phyloP scores from a whole-genome alignment of 225 moss, liverwort and hornwort genomes.

The Physcomitrellopsis africana region DNA sequence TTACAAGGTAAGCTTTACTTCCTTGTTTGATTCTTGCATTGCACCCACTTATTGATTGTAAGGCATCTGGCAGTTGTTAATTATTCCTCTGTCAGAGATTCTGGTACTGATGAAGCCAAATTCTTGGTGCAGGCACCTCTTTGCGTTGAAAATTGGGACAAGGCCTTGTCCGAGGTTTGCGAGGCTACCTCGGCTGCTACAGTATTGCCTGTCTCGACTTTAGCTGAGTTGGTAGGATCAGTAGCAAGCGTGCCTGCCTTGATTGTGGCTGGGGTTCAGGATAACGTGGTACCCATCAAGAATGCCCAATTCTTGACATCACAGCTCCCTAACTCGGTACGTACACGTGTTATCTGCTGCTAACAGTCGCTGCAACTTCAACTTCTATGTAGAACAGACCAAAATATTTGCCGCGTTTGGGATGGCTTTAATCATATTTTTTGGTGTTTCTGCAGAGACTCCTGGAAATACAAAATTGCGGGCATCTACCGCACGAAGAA shows the following conservation, averaged over 20 bases:
- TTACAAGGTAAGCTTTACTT: slow-evolving; percentile 48
- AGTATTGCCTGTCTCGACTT: slow-evolving; percentile 46
- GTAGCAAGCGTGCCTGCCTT: slow-evolving; percentile 51
- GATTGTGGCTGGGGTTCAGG: slow-evolving; percentile 54
- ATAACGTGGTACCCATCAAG: slow-evolving; percentile 48
- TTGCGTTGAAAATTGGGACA: slow-evolving; percentile 64
- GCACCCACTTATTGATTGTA: too few relatives aligned
- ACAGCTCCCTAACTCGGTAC: slow-evolving; percentile 61
- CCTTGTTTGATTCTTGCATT: not conserved
- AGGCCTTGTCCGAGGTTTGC: slow-evolving; percentile 57
- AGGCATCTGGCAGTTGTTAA: not conserved
- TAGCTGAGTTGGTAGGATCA: slow-evolving; percentile 57
- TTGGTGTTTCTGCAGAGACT: slow-evolving; percentile 46
- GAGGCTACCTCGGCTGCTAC: slow-evolving; percentile 55
- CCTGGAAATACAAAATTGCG: slow-evolving; percentile 55
- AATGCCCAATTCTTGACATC: slow-evolving; percentile 48
- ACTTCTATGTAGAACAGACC: not conserved
- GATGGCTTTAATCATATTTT: not conserved
- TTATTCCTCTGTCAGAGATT: not conserved
- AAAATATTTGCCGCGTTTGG: not conserved
- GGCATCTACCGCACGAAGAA: slow-evolving; percentile 65
- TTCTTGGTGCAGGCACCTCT: slow-evolving; percentile 52
- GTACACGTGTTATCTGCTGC: not conserved
- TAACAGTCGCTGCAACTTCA: not conserved
- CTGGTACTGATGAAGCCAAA: not conserved